These are phyloP conservation scores for Alternaria infectoria DNA, from an alignment of 2,329 filamentous ascomycete genomes.

Conservation along the genomic window DNA sequence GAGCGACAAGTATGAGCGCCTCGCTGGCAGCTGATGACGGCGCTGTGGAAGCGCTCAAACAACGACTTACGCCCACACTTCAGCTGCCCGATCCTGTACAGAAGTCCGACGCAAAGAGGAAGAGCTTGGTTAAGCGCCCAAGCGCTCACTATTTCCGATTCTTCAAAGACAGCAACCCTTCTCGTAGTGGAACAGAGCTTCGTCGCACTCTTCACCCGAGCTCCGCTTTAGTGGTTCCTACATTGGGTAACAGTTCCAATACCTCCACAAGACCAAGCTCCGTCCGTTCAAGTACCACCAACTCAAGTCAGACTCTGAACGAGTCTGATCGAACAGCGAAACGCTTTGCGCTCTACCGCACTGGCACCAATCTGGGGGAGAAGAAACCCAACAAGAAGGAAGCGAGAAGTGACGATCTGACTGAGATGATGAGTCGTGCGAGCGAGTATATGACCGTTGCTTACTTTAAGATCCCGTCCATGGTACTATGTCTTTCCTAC, in stretches of 20 bases:
- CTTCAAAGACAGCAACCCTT: constrained; percentile 39
- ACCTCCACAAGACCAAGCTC: constrained; percentile 37
- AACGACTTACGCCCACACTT: constrained; percentile 82
- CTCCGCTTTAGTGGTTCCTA: constrained; percentile 22
- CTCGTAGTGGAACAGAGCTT: constrained; percentile 39
- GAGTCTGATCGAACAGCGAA: constrained; percentile 46
- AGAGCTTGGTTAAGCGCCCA: constrained; percentile 31
- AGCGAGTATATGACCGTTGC: constrained; percentile 98
- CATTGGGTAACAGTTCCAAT: constrained; percentile 10
- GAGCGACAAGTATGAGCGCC: constrained; percentile 21
- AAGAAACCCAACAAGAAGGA: constrained; percentile 59
- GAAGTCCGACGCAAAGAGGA: constrained; percentile 39
- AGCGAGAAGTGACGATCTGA: constrained; percentile 82
- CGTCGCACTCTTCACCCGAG: constrained; percentile 41
- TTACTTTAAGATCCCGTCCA: constrained; percentile 92
- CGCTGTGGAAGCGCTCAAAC: constrained; percentile 76
- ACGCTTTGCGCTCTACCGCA: constrained; percentile 47
- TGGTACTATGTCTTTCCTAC: constrained; percentile 94
- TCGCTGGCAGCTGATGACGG: constrained; percentile 49
- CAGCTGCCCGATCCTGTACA: constrained; percentile 57
- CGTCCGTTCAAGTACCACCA: constrained; percentile 35
- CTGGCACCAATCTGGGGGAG: constrained; percentile 52
- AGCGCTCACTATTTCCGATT: constrained; percentile 44
- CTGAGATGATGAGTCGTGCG: constrained; percentile 93
- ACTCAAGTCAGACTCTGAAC: constrained; percentile 29